Base-by-base conservation (phyloP, 1,139 yeast genomes). In the Candida sojae region DNA sequence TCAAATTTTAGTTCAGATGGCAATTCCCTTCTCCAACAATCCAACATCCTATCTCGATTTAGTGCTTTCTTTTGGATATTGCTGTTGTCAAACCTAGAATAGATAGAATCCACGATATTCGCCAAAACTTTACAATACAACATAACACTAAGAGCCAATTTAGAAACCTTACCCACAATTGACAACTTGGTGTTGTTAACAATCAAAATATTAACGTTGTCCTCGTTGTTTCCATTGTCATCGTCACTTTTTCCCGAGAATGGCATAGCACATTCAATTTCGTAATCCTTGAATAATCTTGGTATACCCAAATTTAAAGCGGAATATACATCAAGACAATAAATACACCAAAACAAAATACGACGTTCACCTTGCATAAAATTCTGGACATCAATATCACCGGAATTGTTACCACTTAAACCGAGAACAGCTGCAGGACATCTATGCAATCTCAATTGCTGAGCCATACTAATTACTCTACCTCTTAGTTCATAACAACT, bases 211-310 rank as follows among this genome's bases (percentile, higher is more conserved):
- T 79, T 82, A 42, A 78, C 82, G 54, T 80, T 78, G 25, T 67
- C 73, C 32, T 75, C 77, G 23, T 35, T 33, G 5, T 73, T 70
- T 43, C 73, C 62, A 26, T 71, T 72, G 45, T 68, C 70, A 46
- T 76, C 67, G 49, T 66, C 71, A 43, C 57, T 77, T 53, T 82
- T 84, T 46, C 86, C 82, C 28, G 86, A 76, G 43, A 86, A 80
- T 0, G 97, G 96, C 59, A 87, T 68, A 0, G 93, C 92, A 71
- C 96, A 89, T 63, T 89, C 96, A 45, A 89, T 83, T 61, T 88
- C 96, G 58, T 82, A 81, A 62, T 88, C 96, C 59, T 86, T 86
- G 38, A 90, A 66, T 45, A 89, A 67, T 53, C 96, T 71, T 5
- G 96, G 96, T 29, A 89, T 89, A 42, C 97, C 97, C 44, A 90